phyloP scores from a whole-genome alignment of 495 filamentous ascomycete genomes.

The Cenococcum geophilum region DNA sequence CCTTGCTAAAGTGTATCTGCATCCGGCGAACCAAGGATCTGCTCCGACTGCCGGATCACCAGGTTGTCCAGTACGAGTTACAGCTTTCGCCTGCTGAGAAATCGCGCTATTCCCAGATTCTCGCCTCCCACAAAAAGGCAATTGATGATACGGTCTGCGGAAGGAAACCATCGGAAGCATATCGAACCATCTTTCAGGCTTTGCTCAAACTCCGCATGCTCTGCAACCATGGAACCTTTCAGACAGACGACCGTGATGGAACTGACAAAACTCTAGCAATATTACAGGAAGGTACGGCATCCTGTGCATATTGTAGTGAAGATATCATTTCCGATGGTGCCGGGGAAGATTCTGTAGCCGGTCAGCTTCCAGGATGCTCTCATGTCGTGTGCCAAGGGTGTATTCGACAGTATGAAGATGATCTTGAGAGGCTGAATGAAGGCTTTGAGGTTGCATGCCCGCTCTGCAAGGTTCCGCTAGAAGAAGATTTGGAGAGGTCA shows the following conservation, averaged over 20 bases:
- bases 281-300: constrained; percentile 2
- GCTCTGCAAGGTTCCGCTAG: neutral
- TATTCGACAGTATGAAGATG: constrained; percentile 22
- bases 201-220: no score
- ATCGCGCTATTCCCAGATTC: no score
- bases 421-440: constrained; percentile 7
- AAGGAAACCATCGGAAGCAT: no score
- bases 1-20: constrained; percentile 22
- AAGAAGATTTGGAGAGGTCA: no score
- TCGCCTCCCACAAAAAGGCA: no score
- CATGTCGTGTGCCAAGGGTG: constrained; percentile 26
- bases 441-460: neutral
- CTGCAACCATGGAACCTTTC: neutral
- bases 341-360: neutral
- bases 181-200: no score
- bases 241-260: neutral
- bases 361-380: constrained; percentile 3
- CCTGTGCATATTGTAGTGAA: constrained; percentile 34
- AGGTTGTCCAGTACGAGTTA: no score
- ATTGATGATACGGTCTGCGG: no score
- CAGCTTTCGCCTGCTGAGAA: no score
- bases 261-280: neutral
- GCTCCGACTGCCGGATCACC: constrained; percentile 16
- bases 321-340: constrained; percentile 36
- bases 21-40: constrained; percentile 26